These are phyloP conservation scores for Penicillium atrosanguineum DNA, from an alignment of 495 filamentous ascomycete species.

Conservation along the genomic window DNA sequence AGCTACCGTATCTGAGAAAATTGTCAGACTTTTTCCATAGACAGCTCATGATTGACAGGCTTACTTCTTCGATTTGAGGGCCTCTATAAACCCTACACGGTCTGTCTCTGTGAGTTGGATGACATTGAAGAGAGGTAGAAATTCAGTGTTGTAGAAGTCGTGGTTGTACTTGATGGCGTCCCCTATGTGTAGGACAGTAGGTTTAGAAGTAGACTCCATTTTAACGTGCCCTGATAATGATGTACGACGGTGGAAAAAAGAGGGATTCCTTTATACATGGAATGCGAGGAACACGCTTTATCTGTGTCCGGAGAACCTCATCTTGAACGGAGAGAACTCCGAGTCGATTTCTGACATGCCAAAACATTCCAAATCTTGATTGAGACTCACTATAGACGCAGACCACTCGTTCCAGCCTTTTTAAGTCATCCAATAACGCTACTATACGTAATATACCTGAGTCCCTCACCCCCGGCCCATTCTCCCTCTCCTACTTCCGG, in stretches of 20 bases:
- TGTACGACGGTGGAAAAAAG: too few relatives aligned
- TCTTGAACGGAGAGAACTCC: conserved; percentile 2
- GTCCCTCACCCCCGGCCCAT: not conserved
- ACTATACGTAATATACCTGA: not conserved
- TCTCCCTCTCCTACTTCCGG: not conserved
- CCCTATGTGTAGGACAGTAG: conserved; percentile 61
- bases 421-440: not conserved
- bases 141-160: conserved; percentile 45
- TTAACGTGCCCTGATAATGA: not conserved
- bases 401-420: not conserved
- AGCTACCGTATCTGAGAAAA: conserved; percentile 56
- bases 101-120: conserved; percentile 50
- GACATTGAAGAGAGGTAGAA: conserved; percentile 53
- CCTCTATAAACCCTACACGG: conserved; percentile 55
- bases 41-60: not conserved
- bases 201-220: conserved; percentile 6
- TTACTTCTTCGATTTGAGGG: conserved; percentile 47
- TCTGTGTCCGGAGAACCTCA: conserved; percentile 2
- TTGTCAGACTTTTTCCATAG: not conserved
- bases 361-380: not conserved
- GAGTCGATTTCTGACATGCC: not conserved
- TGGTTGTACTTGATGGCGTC: conserved; percentile 62
- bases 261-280: not conserved
- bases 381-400: not conserved
- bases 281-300: not conserved